Evolutionary conservation across 176 grass and related monocot species (phyloP).

Genomic region (Oryza rufipogon): DNA sequence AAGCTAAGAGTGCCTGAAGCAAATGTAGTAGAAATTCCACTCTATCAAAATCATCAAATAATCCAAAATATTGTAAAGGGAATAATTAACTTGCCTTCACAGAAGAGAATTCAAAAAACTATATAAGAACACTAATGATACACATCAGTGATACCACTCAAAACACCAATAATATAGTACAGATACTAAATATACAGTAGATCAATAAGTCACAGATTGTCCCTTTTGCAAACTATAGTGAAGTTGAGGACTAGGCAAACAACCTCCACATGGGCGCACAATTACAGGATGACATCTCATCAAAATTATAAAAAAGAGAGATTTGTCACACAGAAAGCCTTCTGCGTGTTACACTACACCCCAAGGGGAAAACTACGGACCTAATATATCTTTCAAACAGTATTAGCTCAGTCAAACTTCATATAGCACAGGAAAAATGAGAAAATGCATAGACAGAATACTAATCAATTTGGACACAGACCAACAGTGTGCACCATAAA

Average conservation of each 20-base stretch:
- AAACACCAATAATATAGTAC: neutral
- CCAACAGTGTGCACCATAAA: slow-evolving; percentile 18
- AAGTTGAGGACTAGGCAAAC: neutral
- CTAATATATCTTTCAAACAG: neutral
- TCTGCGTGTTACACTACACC: neutral
- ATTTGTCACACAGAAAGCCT: slow-evolving; percentile 12
- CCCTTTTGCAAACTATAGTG: neutral
- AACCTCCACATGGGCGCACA: neutral
- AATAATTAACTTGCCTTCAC: neutral
- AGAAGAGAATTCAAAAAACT: neutral
- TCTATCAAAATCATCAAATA: slow-evolving; percentile 20
- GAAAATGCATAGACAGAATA: slow-evolving; percentile 34
- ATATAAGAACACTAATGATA: neutral
- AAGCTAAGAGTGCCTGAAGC: slow-evolving; percentile 77
- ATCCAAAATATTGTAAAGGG: slow-evolving; percentile 17
- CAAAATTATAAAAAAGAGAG: slow-evolving; percentile 18
- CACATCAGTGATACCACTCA: neutral
- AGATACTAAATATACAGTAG: slow-evolving; percentile 9
- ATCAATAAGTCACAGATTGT: neutral
- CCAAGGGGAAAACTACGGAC: neutral
- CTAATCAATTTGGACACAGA: neutral
- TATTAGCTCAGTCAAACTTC: neutral
- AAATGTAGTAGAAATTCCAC: slow-evolving; percentile 23
- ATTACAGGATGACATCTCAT: neutral
- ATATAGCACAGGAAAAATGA: slow-evolving; percentile 4